Conservation (phyloP, 257 asterid species). For the Eucommia ulmoides region DNA sequence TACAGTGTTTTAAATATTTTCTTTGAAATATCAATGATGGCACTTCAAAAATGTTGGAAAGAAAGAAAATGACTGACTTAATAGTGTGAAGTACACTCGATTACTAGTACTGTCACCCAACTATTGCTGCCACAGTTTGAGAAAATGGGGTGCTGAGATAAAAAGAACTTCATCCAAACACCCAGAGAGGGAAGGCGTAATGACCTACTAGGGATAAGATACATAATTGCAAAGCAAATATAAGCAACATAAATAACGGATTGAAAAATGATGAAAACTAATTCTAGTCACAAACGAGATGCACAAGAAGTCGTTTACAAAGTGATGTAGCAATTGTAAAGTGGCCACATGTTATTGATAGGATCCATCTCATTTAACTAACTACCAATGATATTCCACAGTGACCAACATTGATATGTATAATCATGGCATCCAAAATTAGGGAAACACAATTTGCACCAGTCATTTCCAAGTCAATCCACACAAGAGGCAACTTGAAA, state of each 20-base stretch:
- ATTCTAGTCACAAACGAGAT: too few species aligned
- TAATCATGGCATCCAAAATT: constrained; percentile 5
- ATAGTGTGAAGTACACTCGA: too few species aligned
- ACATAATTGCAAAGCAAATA: too few species aligned
- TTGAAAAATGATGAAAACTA: too few species aligned
- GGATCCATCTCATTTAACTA: constrained; percentile 16
- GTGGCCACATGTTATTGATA: constrained; percentile 14
- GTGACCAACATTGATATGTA: neutral
- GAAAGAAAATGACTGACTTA: too few species aligned
- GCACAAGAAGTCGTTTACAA: too few species aligned
- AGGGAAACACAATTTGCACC: constrained; percentile 28
- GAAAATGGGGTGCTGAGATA: neutral
- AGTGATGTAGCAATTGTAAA: too few species aligned
- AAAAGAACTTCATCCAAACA: neutral
- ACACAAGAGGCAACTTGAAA: constrained; percentile 80
- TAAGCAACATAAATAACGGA: too few species aligned
- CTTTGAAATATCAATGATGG: too few species aligned
- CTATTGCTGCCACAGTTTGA: neutral
- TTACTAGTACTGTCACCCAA: too few species aligned
- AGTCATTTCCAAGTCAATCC: constrained; percentile 98
- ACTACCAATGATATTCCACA: constrained; percentile 11
- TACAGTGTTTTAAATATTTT: too few species aligned
- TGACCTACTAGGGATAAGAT: neutral
- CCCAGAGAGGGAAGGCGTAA: neutral
- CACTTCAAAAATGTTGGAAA: too few species aligned